These are phyloP conservation scores for Kodamaea fungicola DNA, from an alignment of 1,139 yeast species.

Conservation along the genomic window DNA sequence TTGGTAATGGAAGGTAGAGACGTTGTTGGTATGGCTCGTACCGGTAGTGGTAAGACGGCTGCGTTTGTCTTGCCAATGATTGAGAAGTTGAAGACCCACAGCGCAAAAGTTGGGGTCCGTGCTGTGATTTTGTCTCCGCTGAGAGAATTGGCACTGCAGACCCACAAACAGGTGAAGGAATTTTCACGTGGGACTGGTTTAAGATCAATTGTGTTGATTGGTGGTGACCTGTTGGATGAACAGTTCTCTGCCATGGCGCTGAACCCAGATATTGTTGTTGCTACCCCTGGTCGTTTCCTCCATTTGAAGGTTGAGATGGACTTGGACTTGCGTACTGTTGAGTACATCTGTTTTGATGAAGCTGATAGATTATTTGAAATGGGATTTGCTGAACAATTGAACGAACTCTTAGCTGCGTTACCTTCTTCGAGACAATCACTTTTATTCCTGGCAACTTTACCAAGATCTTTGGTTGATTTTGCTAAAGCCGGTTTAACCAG, in stretches of 20 bases:
- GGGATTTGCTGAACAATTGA: constrained; percentile 94
- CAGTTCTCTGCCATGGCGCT: constrained; percentile 91
- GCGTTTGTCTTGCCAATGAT: constrained; percentile 94
- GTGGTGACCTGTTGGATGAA: constrained; percentile 97
- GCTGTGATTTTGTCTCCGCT: constrained; percentile 89
- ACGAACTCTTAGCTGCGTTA: constrained; percentile 79
- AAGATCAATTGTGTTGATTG: constrained; percentile 76
- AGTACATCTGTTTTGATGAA: constrained; percentile 94
- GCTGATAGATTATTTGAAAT: constrained; percentile 96
- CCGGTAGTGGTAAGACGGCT: constrained; percentile 99
- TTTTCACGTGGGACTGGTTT: constrained; percentile 82
- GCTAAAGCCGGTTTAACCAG: constrained; percentile 94
- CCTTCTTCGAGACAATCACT: constrained; percentile 84
- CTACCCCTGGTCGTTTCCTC: constrained; percentile 96
- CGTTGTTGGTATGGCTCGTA: constrained; percentile 98
- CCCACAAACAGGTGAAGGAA: constrained; percentile 84
- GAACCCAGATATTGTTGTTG: constrained; percentile 91
- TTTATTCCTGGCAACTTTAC: constrained; percentile 92
- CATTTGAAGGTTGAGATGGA: constrained; percentile 96
- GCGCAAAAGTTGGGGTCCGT: constrained; percentile 85
- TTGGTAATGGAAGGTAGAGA: constrained; percentile 82
- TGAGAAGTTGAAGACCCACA: constrained; percentile 77
- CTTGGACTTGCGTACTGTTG: constrained; percentile 74
- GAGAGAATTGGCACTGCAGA: constrained; percentile 92
- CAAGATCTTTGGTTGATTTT: constrained; percentile 87